phyloP scores from a whole-genome alignment of 2,329 filamentous ascomycete genomes.

The Pestalotiopsis fici region DNA sequence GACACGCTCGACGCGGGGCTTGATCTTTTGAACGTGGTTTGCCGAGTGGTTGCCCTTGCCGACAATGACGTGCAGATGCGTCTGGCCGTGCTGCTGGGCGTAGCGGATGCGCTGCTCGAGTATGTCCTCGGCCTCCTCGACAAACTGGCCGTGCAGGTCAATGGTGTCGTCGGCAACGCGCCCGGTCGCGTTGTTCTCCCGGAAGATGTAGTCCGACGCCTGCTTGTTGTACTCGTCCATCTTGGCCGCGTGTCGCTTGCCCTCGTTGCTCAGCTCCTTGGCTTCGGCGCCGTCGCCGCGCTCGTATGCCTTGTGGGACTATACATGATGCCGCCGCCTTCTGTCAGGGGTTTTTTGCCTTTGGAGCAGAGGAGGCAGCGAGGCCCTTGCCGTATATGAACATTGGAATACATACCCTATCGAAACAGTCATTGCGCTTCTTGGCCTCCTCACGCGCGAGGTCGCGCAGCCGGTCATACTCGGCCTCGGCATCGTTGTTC shows the following conservation, averaged over 20 bases:
- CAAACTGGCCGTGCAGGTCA: slow-evolving; percentile 91
- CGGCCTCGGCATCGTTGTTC: slow-evolving; percentile 70
- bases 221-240: slow-evolving; percentile 91
- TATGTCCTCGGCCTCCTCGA: slow-evolving; percentile 92
- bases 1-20: slow-evolving; percentile 88
- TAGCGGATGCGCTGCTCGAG: slow-evolving; percentile 82
- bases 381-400: not conserved
- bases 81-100: slow-evolving; percentile 72
- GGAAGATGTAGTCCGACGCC: slow-evolving; percentile 92
- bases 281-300: slow-evolving; percentile 81
- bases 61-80: slow-evolving; percentile 90
- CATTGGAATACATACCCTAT: slow-evolving; percentile 51
- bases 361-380: not conserved
- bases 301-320: slow-evolving; percentile 80
- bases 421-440: slow-evolving; percentile 77
- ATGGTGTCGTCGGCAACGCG: slow-evolving; percentile 80
- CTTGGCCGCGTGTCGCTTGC: slow-evolving; percentile 74
- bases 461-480: slow-evolving; percentile 89
- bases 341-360: not conserved
- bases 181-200: slow-evolving; percentile 83
- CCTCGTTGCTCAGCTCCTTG: slow-evolving; percentile 80
- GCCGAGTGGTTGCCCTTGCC: slow-evolving; percentile 89
- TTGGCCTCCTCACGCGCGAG: slow-evolving; percentile 78
- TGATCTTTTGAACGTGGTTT: slow-evolving; percentile 87
- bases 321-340: not conserved